phyloP scores from a whole-genome alignment of 176 grass and related monocot species.

The Triticum urartu region DNA sequence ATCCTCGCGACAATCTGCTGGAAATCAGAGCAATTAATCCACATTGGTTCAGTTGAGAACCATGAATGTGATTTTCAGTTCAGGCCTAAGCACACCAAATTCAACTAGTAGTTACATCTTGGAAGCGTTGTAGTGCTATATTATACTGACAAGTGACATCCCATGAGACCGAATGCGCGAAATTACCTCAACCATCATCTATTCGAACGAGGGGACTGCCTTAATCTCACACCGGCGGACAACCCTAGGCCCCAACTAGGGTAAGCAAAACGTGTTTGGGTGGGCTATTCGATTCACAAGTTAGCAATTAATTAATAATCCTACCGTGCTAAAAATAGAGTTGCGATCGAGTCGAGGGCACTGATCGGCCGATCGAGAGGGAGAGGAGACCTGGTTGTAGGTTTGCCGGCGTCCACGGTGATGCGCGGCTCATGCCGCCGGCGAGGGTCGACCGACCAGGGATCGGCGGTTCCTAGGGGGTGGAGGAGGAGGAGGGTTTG shows the following conservation, averaged over 20 bases:
- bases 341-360: neutral
- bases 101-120: too few relatives aligned
- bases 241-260: too few relatives aligned
- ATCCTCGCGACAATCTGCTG: neutral
- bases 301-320: too few relatives aligned
- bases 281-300: too few relatives aligned
- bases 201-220: too few relatives aligned
- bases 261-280: too few relatives aligned
- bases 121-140: too few relatives aligned
- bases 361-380: neutral
- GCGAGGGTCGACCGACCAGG: neutral
- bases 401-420: neutral
- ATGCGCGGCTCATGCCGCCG: constrained; percentile 8
- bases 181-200: too few relatives aligned
- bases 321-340: neutral
- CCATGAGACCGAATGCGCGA: too few relatives aligned
- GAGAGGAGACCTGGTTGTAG: neutral
- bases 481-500: neutral
- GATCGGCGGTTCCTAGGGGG: neutral
- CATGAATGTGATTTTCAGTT: neutral
- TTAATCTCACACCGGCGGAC: too few relatives aligned
- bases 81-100: neutral
- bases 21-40: neutral
- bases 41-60: neutral
- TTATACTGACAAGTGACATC: too few relatives aligned